These are phyloP conservation scores for Puccinia sorghi DNA, from an alignment of 1,284 basidiomycete species.

Conservation along the genomic window DNA sequence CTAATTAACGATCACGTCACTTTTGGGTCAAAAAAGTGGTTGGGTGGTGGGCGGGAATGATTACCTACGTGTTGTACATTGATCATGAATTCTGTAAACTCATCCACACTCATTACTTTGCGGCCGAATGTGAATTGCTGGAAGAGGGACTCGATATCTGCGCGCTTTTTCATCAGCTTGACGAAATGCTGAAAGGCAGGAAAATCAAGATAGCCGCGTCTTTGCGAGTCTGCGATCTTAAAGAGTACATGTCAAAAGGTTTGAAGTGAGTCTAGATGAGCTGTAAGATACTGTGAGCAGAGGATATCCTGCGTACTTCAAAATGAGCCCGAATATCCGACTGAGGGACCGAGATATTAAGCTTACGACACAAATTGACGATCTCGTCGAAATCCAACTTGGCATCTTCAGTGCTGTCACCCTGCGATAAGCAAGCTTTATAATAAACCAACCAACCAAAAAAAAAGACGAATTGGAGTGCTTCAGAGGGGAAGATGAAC, in stretches of 20 bases:
- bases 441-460: too few relatives aligned
- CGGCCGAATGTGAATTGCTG: conserved; percentile 40
- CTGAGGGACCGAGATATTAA: conserved; percentile 70
- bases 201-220: conserved; percentile 75
- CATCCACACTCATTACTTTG: conserved; percentile 13
- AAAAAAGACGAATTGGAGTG: too few relatives aligned
- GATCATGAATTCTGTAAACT: conserved; percentile 49
- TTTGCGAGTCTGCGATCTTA: conserved; percentile 68
- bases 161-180: conserved; percentile 75
- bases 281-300: too few relatives aligned
- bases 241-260: neutral
- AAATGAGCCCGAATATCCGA: conserved; percentile 70
- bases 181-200: conserved; percentile 81
- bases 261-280: neutral
- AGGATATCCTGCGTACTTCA: conserved; percentile 62
- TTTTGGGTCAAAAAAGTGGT: neutral
- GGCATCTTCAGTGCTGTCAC: conserved; percentile 61
- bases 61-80: conserved; percentile 40
- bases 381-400: conserved; percentile 73
- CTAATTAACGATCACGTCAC: neutral
- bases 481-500: conserved; percentile 65
- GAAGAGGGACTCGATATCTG: conserved; percentile 69
- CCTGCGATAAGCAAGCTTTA: too few relatives aligned
- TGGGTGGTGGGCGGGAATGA: neutral
- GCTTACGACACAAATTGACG: conserved; percentile 70